Percentiles rank a stretch among this genome's conserved stretches.
phyloP scores from a whole-genome alignment of 192 early-diverging fungal genomes.

The Coemansia sp. region DNA sequence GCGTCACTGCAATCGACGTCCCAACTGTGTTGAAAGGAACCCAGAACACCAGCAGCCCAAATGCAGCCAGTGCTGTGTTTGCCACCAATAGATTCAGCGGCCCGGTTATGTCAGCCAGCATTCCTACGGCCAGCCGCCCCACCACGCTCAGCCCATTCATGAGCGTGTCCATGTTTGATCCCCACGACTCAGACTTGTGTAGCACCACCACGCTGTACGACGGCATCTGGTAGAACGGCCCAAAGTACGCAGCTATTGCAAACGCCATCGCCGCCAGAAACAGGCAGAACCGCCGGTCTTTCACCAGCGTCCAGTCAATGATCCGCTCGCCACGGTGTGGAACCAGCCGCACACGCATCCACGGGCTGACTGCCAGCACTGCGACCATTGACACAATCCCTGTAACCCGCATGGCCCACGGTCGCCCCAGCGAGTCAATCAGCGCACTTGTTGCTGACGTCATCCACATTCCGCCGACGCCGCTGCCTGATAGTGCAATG shows the following conservation, averaged over 20 bases:
- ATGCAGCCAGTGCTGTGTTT: constrained; percentile 27
- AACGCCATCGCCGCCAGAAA: constrained; percentile 38
- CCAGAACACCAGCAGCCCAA: constrained; percentile 47
- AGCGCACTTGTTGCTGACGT: constrained; percentile 52
- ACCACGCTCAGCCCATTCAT: constrained; percentile 52
- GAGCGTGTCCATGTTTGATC: constrained; percentile 52
- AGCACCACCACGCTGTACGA: constrained; percentile 50
- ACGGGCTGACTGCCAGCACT: constrained; percentile 47
- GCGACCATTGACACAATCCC: constrained; percentile 47
- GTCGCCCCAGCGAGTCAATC: constrained; percentile 43
- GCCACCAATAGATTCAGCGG: constrained; percentile 45
- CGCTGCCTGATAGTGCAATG: constrained; percentile 56
- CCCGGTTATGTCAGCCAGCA: constrained; percentile 37
- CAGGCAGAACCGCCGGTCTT: constrained; percentile 41
- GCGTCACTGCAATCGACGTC: constrained; percentile 24
- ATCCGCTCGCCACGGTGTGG: constrained; percentile 36
- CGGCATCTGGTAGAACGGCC: constrained; percentile 52
- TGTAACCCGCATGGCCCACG: constrained; percentile 59
- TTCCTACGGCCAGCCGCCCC: constrained; percentile 40
- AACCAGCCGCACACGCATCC: constrained; percentile 50
- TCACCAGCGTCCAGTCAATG: constrained; percentile 46
- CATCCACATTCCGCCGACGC: constrained; percentile 58
- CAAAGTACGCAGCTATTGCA: constrained; percentile 50
- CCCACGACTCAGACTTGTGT: constrained; percentile 49
- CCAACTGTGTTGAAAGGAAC: constrained; percentile 42